A percentile compares a stretch with the other conserved stretches of the same genome.
Evolutionary conservation across 129 eudicot genomes (phyloP).

Genomic region (Pulicaria dysenterica): DNA sequence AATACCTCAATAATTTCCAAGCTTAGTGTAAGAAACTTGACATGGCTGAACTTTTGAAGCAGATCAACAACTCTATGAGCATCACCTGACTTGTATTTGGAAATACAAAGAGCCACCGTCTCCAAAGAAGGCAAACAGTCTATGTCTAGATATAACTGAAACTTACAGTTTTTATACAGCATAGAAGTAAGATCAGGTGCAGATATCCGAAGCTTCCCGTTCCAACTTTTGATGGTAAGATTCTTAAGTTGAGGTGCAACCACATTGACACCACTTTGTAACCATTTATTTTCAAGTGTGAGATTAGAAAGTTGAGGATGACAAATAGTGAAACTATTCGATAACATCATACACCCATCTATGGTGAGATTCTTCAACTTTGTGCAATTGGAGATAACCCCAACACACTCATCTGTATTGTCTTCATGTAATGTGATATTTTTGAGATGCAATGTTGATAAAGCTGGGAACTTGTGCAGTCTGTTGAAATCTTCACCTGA

Average conservation of each 20-base stretch:
- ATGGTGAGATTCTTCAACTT: constrained; percentile 28
- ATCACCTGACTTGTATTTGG: neutral
- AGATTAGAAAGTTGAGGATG: constrained; percentile 7
- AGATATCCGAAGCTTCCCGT: neutral
- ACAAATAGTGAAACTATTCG: neutral
- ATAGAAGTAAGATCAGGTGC: constrained; percentile 23
- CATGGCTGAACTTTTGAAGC: constrained; percentile 18
- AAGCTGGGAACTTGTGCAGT: neutral
- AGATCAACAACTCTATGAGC: neutral
- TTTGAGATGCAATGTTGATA: neutral
- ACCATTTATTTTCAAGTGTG: neutral
- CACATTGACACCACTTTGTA: neutral
- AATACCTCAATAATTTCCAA: constrained; percentile 25
- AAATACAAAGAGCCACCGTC: constrained; percentile 18
- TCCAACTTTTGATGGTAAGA: constrained; percentile 5
- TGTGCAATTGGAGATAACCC: constrained; percentile 9
- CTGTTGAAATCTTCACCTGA: neutral
- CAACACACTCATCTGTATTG: neutral
- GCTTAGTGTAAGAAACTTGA: constrained; percentile 18
- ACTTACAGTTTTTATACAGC: neutral
- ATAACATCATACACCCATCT: neutral
- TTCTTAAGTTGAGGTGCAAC: constrained; percentile 27
- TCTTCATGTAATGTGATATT: neutral
- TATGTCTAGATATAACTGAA: neutral
- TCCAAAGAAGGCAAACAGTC: neutral